Evolutionary conservation across 495 filamentous ascomycete genomes (phyloP).

Genomic region (Annulohypoxylon nitens): DNA sequence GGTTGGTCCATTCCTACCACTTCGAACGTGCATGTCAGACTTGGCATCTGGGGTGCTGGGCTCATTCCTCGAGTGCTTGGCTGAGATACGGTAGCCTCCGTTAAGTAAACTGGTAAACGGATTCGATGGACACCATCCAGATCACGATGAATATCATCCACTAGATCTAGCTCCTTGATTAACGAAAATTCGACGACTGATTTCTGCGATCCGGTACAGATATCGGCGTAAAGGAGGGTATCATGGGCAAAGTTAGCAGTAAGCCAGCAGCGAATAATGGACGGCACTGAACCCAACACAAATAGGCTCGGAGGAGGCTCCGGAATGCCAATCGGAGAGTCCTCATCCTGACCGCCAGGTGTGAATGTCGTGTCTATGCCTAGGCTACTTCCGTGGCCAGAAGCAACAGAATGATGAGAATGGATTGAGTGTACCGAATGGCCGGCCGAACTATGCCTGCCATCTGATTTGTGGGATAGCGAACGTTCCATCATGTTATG

Average conservation of each 20-base stretch:
- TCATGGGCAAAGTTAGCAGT: slow-evolving; percentile 86
- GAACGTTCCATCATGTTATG: slow-evolving; percentile 90
- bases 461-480: slow-evolving; percentile 94
- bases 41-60: slow-evolving; percentile 82
- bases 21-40: slow-evolving; percentile 80
- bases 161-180: slow-evolving; percentile 76
- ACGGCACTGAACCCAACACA: slow-evolving; percentile 85
- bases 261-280: slow-evolving; percentile 96
- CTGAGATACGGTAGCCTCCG: slow-evolving; percentile 87
- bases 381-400: slow-evolving; percentile 85
- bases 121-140: slow-evolving; percentile 73
- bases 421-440: slow-evolving; percentile 77
- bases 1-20: slow-evolving; percentile 68
- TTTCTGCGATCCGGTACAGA: slow-evolving; percentile 91
- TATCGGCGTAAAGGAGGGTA: slow-evolving; percentile 87
- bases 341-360: slow-evolving; percentile 70
- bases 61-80: slow-evolving; percentile 78
- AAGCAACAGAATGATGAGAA: slow-evolving; percentile 67
- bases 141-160: slow-evolving; percentile 73
- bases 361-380: slow-evolving; percentile 80
- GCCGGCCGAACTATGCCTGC: slow-evolving; percentile 91
- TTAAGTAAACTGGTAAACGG: slow-evolving; percentile 84
- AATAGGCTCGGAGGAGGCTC: slow-evolving; percentile 86
- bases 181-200: slow-evolving; percentile 81
- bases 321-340: slow-evolving; percentile 72